Conservation (phyloP, 176 grass and related monocot genomes). For the Avena insularis region DNA sequence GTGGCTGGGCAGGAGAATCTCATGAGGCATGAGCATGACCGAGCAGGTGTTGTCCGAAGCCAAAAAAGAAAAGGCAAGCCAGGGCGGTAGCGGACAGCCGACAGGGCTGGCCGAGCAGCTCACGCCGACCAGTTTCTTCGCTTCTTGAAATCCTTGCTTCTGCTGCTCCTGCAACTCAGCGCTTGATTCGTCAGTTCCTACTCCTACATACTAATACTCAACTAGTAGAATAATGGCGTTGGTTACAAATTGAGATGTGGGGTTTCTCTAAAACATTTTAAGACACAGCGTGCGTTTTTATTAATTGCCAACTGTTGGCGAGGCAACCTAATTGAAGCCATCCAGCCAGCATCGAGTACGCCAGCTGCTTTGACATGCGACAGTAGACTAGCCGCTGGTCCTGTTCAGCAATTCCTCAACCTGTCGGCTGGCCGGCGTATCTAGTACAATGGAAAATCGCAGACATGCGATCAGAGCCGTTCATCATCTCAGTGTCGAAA, state of each 20-base stretch:
- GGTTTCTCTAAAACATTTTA: background rate
- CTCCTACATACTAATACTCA: too few relatives aligned
- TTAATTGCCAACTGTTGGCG: slow-evolving; percentile 6
- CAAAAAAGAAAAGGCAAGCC: slow-evolving; percentile 33
- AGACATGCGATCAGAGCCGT: background rate
- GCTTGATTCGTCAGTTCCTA: too few relatives aligned
- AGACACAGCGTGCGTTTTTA: background rate
- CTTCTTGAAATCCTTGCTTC: background rate
- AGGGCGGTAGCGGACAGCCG: slow-evolving; percentile 12
- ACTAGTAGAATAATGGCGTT: background rate
- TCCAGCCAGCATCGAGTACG: slow-evolving; percentile 34
- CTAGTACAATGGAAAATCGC: background rate
- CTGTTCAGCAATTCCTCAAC: slow-evolving; percentile 37
- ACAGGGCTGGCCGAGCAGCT: slow-evolving; percentile 9
- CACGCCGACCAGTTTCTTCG: slow-evolving; percentile 9
- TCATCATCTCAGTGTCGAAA: background rate
- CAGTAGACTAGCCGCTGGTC: slow-evolving; percentile 21
- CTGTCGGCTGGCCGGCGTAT: slow-evolving; percentile 13
- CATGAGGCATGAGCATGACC: slow-evolving; percentile 31
- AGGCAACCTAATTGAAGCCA: slow-evolving; percentile 34
- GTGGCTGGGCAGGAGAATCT: slow-evolving; percentile 21
- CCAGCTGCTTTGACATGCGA: slow-evolving; percentile 62
- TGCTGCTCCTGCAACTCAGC: background rate
- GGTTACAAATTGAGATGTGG: slow-evolving; percentile 5
- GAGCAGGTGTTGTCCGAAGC: slow-evolving; percentile 37